Base-by-base conservation (phyloP, 164 flowering plant genomes). In the Umbilicus rupestris region DNA sequence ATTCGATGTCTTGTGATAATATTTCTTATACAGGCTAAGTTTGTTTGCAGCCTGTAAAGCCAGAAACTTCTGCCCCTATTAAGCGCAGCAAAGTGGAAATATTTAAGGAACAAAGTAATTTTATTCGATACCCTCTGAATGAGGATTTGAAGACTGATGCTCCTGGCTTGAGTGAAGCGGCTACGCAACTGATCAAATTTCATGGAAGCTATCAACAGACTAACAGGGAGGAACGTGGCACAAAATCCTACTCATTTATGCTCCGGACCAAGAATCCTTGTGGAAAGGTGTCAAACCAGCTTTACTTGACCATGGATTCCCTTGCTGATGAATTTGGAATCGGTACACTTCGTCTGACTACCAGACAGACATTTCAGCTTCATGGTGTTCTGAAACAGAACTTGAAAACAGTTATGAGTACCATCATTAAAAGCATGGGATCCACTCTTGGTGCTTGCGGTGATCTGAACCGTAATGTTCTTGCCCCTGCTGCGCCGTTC, bases 361-460 rank as follows among this genome's bases (percentile, higher is more conserved):
- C 97, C n/a, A 82, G 99, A 67, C 97, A 95, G 72, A 95, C 99
- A 35, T 92, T 95, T 81, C 99, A 95, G 83, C 90, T 95, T 42
- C 99, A 95, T 75, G 99, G 99, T 16, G 80, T 95, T 60, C 33
- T 90, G 75, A 94, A 95, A 77, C 81, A 87, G 81, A 75, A 95
- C 69, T 89, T 95, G 28, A 95, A 95, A 78, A 88, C 96, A 15
- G 99, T 92, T 19, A 92, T 92, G 96, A 85, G 90, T 69, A 79
- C 88, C 49, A 88, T 95, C 46, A 92, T 95, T 64, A 78, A 46
- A 69, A 83, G 66, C 71, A 95, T 90, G 99, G 96, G 97, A 15
- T 89, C 97, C 26, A 95, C 97, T 55, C 94, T 95, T 78, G 97
- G 99, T 74, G 99, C 96, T 9, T 94, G 97, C 68, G 99, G 99